Conservation (phyloP, 495 filamentous ascomycete species). For the Evansstolkia leycettana region DNA sequence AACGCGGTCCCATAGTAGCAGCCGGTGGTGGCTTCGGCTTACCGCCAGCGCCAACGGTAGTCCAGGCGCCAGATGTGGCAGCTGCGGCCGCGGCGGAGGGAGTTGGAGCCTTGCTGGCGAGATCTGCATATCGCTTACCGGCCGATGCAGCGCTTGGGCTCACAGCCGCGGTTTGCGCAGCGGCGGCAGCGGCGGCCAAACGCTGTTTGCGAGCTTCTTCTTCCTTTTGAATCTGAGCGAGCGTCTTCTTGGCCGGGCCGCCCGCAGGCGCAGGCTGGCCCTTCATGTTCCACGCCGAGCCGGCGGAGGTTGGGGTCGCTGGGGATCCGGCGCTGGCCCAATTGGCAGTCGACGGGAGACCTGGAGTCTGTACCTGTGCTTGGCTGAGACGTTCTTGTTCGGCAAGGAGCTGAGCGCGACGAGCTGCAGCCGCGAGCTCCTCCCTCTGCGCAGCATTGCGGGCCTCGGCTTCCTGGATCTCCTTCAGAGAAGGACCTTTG, state of each 20-base stretch:
- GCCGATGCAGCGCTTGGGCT: constrained; percentile 35
- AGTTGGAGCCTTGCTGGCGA: constrained; percentile 67
- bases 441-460: constrained; percentile 86
- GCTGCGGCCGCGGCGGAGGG: constrained; percentile 19
- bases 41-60: constrained; percentile 88
- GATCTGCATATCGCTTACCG: constrained; percentile 89
- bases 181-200: constrained; percentile 42
- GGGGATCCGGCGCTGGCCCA: constrained; percentile 73
- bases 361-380: constrained; percentile 47
- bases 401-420: constrained; percentile 51
- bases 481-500: constrained; percentile 86
- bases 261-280: constrained; percentile 28
- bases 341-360: constrained; percentile 76
- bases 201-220: constrained; percentile 82
- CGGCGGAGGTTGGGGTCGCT: constrained; percentile 37
- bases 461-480: constrained; percentile 93
- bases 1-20: constrained; percentile 42
- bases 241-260: constrained; percentile 64
- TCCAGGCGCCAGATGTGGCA: constrained; percentile 59
- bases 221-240: constrained; percentile 94
- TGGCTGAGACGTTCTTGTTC: constrained; percentile 73
- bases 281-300: constrained; percentile 57
- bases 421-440: constrained; percentile 66
- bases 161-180: constrained; percentile 30
- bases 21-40: constrained; percentile 67